Percentiles rank a stretch among this genome's conserved stretches.
These are phyloP conservation scores for Euptelea pleiosperma DNA, from an alignment of 164 flowering plant species.

Conservation along the genomic window DNA sequence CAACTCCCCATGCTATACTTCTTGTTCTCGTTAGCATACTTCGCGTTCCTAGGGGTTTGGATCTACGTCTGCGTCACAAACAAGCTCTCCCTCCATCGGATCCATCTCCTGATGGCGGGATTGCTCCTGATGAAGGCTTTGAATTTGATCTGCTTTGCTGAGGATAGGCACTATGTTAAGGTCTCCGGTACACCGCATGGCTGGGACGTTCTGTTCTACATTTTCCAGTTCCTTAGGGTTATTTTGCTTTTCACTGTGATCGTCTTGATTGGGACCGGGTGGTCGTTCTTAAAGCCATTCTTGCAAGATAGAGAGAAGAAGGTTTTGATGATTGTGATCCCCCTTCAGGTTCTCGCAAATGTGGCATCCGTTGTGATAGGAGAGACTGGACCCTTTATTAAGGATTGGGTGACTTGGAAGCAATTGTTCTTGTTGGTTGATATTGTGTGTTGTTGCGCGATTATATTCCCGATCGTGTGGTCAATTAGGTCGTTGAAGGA, in stretches of 20 bases:
- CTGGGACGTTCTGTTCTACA: slow-evolving; percentile 74
- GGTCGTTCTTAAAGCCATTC: slow-evolving; percentile 82
- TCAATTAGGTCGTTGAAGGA: slow-evolving; percentile 64
- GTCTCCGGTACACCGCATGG: slow-evolving; percentile 80
- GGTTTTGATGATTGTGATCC: slow-evolving; percentile 74
- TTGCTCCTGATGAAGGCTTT: slow-evolving; percentile 62
- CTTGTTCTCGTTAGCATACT: slow-evolving; percentile 45
- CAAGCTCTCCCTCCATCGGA: slow-evolving; percentile 51
- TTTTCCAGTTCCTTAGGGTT: slow-evolving; percentile 63
- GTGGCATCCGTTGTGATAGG: slow-evolving; percentile 66
- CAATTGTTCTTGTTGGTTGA: slow-evolving; percentile 73
- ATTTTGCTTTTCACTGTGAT: slow-evolving; percentile 69
- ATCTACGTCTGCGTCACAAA: slow-evolving; percentile 35
- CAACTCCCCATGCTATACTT: slow-evolving; percentile 62
- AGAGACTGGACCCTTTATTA: slow-evolving; percentile 72
- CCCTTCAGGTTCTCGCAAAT: slow-evolving; percentile 78
- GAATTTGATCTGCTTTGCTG: slow-evolving; percentile 71
- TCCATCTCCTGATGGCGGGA: slow-evolving; percentile 65
- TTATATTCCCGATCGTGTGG: slow-evolving; percentile 84
- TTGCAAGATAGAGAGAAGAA: slow-evolving; percentile 79
- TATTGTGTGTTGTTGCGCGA: slow-evolving; percentile 69
- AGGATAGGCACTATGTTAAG: slow-evolving; percentile 78
- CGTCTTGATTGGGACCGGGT: slow-evolving; percentile 69
- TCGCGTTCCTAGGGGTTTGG: slow-evolving; percentile 59
- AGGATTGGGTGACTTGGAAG: slow-evolving; percentile 81